phyloP scores from a whole-genome alignment of 208 protist genomes.

The Acanthamoeba triangularis region DNA sequence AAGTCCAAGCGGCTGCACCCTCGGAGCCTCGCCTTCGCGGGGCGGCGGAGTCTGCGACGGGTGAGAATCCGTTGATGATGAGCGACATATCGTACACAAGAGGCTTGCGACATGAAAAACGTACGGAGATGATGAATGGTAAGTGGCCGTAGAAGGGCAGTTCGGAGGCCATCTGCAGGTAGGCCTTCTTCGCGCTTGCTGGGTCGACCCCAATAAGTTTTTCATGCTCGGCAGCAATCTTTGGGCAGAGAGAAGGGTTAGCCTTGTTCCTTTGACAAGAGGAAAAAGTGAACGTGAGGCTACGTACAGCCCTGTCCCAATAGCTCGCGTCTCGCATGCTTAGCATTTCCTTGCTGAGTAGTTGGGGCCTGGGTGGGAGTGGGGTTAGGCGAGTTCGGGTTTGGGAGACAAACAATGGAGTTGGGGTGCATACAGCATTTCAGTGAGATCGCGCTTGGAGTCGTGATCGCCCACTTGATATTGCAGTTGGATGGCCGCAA shows the following conservation, averaged over 20 bases:
- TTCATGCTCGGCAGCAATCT: background rate
- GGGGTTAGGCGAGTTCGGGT: too few species aligned
- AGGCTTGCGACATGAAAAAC: too few species aligned
- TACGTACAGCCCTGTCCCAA: background rate
- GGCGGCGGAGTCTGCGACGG: background rate
- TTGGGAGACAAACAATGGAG: background rate
- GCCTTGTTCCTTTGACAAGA: background rate
- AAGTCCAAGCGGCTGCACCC: background rate
- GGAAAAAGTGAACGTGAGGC: too few species aligned
- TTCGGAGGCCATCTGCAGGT: background rate
- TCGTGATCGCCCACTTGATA: constrained; percentile 9
- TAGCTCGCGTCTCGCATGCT: background rate
- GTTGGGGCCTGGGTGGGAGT: background rate
- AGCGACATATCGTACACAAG: background rate
- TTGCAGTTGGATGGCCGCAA: constrained; percentile 15
- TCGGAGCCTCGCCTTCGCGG: background rate
- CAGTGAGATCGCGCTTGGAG: background rate
- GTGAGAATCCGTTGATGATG: too few species aligned
- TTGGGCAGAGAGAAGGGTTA: background rate
- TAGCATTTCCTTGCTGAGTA: background rate
- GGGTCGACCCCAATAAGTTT: background rate
- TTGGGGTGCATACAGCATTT: background rate
- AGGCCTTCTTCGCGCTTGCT: background rate
- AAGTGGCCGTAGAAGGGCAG: constrained; percentile 27
- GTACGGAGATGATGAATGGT: background rate